Evolutionary conservation across 345 rosid genomes (phyloP).

Genomic region (Draba incana): DNA sequence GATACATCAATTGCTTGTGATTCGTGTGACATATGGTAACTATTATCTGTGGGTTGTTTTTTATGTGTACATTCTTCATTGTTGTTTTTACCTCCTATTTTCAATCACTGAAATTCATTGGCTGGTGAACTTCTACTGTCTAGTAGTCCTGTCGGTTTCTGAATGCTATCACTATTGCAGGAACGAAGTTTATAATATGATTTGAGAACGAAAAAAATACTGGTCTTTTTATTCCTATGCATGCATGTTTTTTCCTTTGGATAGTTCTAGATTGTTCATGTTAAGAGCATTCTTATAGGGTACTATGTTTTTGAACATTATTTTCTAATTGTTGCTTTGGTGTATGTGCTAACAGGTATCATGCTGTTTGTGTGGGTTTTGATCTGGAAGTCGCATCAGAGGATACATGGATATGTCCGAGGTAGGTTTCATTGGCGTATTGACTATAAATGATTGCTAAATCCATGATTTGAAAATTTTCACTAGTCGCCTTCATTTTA

Average conservation of each 20-base stretch:
- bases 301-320: background rate
- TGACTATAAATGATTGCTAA: conserved; percentile 34
- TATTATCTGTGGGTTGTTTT: conserved; percentile 21
- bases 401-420: conserved; percentile 94
- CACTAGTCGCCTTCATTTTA: background rate
- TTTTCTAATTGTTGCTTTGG: conserved; percentile 35
- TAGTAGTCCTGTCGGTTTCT: conserved; percentile 1
- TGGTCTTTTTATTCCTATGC: background rate
- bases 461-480: conserved; percentile 28
- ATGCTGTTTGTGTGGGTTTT: conserved; percentile 96
- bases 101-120: conserved; percentile 8
- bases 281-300: conserved; percentile 16
- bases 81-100: background rate
- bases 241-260: conserved; percentile 17
- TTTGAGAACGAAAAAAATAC: conserved; percentile 2
- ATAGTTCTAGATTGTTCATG: conserved; percentile 24
- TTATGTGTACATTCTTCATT: conserved; percentile 3
- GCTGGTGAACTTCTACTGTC: conserved; percentile 22
- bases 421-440: conserved; percentile 55
- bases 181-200: conserved; percentile 10
- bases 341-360: conserved; percentile 70
- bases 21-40: conserved; percentile 93
- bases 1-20: conserved; percentile 99
- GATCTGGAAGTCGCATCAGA: conserved; percentile 82
- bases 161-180: background rate